Evolutionary conservation across 2,329 filamentous ascomycete genomes (phyloP).

Genomic region (Paecilomyces sp.): DNA sequence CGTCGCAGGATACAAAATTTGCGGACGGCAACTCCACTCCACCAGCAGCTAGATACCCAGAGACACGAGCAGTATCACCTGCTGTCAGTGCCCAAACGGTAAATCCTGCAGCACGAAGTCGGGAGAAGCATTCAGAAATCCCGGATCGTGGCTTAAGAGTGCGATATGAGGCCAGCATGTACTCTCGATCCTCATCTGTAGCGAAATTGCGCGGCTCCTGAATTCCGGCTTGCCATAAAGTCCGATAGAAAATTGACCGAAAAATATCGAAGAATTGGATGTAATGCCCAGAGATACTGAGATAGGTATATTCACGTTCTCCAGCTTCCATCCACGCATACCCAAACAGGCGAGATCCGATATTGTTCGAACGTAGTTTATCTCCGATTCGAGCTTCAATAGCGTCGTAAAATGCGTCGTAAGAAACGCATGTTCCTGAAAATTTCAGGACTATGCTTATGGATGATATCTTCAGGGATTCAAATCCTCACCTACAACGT

Average conservation of each 20-base stretch:
- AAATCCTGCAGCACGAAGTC: constrained; percentile 22
- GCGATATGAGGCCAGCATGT: constrained; percentile 28
- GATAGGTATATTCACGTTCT: constrained; percentile 40
- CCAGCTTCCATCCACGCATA: constrained; percentile 37
- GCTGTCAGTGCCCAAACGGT: constrained; percentile 22
- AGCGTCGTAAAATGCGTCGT: constrained; percentile 31
- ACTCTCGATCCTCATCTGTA: constrained; percentile 30
- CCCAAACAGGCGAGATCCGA: constrained; percentile 32
- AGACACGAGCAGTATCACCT: constrained; percentile 16
- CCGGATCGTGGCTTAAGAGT: constrained; percentile 25
- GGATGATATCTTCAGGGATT: background rate
- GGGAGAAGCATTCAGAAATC: constrained; percentile 29
- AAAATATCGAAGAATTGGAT: constrained; percentile 31
- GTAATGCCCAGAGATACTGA: constrained; percentile 35
- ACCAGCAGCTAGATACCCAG: constrained; percentile 17
- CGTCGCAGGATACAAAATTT: constrained; percentile 20
- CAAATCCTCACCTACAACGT: background rate
- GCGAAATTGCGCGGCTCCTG: constrained; percentile 30
- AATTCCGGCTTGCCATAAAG: constrained; percentile 33
- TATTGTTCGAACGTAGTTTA: constrained; percentile 23
- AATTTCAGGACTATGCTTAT: background rate
- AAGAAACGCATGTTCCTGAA: constrained; percentile 34
- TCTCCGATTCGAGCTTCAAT: constrained; percentile 32
- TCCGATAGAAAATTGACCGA: constrained; percentile 36
- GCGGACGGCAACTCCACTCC: constrained; percentile 16